Base-by-base conservation (phyloP, 2,329 filamentous ascomycete species). In the Penicillium oxalicum region DNA sequence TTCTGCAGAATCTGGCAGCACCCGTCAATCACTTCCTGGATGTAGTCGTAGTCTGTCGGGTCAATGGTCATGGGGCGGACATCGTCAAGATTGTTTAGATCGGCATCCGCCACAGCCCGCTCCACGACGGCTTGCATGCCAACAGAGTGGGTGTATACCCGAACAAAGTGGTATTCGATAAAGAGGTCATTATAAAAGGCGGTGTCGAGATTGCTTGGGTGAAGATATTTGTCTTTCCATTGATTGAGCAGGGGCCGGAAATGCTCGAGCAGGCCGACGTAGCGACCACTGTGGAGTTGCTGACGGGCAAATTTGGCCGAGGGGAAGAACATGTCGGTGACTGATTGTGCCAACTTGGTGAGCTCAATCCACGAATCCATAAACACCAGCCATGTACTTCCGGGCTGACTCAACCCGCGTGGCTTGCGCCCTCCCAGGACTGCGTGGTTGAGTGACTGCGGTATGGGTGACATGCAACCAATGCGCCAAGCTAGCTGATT, bases 71-170 rank as follows among this genome's bases (percentile, higher is more conserved):
- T 66, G 9, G 71, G 62, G 9, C 73, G 58, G 34, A 74, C 62
- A 62, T 73, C 35, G 40, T 67, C 57, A 45, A 59, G 54, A 45
- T 60, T 52, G 36, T 65, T 63, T 5, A 62, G 53, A 34, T 65
- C 62, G 26, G 58, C 57, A 40, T 70, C 65, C 33, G 66, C 64
- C 4, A 77, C 64, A 1, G 72, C 74, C n/a, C 77, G 74, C 50
- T 80, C 77, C 3, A 80, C 76, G 3, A 80, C 74, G 2, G 78
- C 78, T 60, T 81, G 78, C 63, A 81, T 76, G 2, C 77, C 77
- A 5, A 80, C 69, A 46, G 64, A 69, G 50, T 67, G 69, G 28
- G 64, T 70, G 61, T 70, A 74, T 3, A 73, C 70, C 27, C 69
- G 65, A 24, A 73, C 70, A 46, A 73, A 74, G 50, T 73, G 66